Evolutionary conservation across 352 stramenopile genomes (phyloP).

Genomic region (Globisporangium irregulare): DNA sequence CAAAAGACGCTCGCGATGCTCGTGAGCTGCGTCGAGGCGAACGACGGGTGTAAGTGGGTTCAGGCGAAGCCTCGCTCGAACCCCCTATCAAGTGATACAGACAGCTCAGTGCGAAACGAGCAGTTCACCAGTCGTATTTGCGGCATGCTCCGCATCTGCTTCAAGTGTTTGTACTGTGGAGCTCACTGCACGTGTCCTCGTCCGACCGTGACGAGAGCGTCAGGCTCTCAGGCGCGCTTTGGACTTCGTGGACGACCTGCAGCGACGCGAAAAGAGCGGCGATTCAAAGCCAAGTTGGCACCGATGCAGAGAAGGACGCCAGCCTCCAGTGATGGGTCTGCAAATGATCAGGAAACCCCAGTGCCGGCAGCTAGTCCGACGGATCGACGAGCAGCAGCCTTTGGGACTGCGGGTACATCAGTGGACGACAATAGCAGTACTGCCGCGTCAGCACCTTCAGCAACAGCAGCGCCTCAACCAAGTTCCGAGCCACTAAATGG

Average conservation of each 20-base stretch:
- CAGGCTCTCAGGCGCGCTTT: constrained; percentile 8
- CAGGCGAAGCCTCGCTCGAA: constrained; percentile 9
- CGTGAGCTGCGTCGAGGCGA: constrained; percentile 53
- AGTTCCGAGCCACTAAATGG: background rate
- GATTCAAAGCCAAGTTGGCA: constrained; percentile 38
- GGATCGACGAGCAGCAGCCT: background rate
- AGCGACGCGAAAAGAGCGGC: constrained; percentile 26
- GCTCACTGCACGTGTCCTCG: constrained; percentile 38
- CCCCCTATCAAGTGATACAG: constrained; percentile 10
- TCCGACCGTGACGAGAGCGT: constrained; percentile 8
- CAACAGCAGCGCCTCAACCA: background rate
- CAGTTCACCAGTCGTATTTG: constrained; percentile 17
- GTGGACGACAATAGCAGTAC: background rate
- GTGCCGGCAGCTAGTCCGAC: background rate
- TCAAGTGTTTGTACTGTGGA: constrained; percentile 35
- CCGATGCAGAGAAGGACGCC: constrained; percentile 25
- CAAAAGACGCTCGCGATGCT: constrained; percentile 61
- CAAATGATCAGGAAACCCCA: constrained; percentile 10
- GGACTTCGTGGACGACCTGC: constrained; percentile 13
- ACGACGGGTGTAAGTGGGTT: constrained; percentile 61
- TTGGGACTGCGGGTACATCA: background rate
- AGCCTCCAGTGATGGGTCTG: constrained; percentile 4
- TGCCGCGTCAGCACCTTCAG: background rate
- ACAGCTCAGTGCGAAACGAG: background rate
- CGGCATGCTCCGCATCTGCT: constrained; percentile 38